A percentile compares a stretch with the other conserved stretches of the same genome.
Conservation (phyloP, 495 filamentous ascomycete genomes). For the Penicillium alfredii region DNA sequence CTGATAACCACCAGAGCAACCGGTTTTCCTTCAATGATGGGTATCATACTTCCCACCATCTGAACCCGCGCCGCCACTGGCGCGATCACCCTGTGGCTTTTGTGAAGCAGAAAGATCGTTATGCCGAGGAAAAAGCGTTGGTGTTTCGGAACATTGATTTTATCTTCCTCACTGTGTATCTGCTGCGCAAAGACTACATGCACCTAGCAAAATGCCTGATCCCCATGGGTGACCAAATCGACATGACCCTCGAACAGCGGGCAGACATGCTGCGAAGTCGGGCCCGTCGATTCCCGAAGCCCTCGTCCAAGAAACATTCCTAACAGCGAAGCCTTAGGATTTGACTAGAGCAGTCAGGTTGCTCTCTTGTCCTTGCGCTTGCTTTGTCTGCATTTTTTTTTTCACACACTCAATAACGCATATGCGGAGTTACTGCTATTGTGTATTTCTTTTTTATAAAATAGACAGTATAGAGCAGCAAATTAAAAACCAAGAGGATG, state of each 20-base stretch:
- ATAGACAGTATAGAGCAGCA: no score
- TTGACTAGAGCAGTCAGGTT: no score
- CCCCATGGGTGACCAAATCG: slow-evolving; percentile 61
- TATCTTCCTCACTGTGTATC: slow-evolving; percentile 56
- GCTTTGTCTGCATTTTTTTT: no score
- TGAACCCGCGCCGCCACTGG: slow-evolving; percentile 70
- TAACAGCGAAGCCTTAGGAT: no score
- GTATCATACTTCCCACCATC: slow-evolving; percentile 72
- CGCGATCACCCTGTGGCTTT: slow-evolving; percentile 64
- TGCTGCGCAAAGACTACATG: slow-evolving; percentile 57
- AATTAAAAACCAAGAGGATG: no score
- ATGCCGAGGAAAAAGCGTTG: slow-evolving; percentile 53
- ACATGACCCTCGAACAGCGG: slow-evolving; percentile 52
- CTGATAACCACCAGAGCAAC: slow-evolving; percentile 49
- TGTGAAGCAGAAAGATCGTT: slow-evolving; percentile 54
- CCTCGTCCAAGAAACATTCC: no score
- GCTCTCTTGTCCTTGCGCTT: no score
- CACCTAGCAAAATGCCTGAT: slow-evolving; percentile 59
- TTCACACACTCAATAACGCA: no score
- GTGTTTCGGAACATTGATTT: slow-evolving; percentile 71
- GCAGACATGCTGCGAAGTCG: slow-evolving; percentile 57
- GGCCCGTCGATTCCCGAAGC: slow-evolving; percentile 54
- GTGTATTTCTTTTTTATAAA: no score
- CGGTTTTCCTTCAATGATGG: slow-evolving; percentile 72
- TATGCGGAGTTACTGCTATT: no score